Evolutionary conservation across 495 filamentous ascomycete genomes (phyloP).

Genomic region (Daldinia childiae): DNA sequence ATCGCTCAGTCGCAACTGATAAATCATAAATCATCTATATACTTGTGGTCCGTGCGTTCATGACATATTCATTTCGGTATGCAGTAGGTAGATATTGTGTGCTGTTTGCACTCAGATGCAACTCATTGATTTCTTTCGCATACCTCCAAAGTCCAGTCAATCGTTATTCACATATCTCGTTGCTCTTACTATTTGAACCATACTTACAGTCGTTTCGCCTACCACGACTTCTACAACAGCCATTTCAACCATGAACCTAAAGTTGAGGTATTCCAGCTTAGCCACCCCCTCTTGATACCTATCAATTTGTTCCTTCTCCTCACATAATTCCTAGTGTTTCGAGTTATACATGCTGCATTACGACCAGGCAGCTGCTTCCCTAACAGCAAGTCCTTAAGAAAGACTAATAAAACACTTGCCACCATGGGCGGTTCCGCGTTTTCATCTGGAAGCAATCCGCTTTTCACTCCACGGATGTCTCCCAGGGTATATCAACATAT

Average conservation of each 20-base stretch:
- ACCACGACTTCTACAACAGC: too few relatives aligned
- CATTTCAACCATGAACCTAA: background rate
- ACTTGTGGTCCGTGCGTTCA: background rate
- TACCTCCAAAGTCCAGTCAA: background rate
- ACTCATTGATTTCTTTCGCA: background rate
- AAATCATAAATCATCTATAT: background rate
- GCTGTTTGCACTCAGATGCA: background rate
- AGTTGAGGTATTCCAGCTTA: background rate
- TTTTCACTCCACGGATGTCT: constrained; percentile 68
- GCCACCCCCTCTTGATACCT: background rate
- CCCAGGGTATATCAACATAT: constrained; percentile 57
- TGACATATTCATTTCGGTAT: background rate
- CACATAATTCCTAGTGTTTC: background rate
- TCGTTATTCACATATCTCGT: background rate
- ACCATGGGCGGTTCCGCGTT: constrained; percentile 71
- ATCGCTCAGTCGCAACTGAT: background rate
- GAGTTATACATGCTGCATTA: background rate
- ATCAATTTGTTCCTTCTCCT: background rate
- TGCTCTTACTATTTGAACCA: background rate
- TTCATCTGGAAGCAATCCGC: constrained; percentile 49
- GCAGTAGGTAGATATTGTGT: background rate
- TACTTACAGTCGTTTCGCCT: background rate
- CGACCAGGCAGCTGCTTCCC: background rate
- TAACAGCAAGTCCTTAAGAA: background rate
- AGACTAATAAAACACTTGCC: background rate